Conservation (phyloP, 176 grass and related monocot species). For the Triticum urartu region DNA sequence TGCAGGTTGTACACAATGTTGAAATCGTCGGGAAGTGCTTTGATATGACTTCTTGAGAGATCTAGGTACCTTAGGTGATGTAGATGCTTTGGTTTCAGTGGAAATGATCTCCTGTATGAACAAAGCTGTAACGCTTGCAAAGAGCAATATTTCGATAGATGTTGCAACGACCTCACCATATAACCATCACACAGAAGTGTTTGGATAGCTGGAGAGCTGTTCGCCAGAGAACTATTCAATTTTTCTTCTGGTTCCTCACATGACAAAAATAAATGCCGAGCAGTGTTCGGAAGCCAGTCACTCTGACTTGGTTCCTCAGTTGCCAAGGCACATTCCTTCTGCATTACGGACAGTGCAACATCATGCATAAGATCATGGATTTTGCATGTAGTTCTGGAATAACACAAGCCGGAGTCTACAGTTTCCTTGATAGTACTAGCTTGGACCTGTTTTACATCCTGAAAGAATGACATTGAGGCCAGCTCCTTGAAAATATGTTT, state of each 20-base stretch:
- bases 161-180: background rate
- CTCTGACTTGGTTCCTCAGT: background rate
- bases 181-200: background rate
- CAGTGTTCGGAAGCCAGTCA: background rate
- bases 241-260: background rate
- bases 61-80: too few species aligned
- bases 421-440: background rate
- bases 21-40: too few species aligned
- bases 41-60: too few species aligned
- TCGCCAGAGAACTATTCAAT: background rate
- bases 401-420: accelerated
- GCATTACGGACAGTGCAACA: background rate
- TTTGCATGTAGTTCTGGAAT: background rate
- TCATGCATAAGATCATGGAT: slow-evolving; percentile 10
- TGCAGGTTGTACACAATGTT: too few species aligned
- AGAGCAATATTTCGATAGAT: background rate
- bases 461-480: background rate
- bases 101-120: too few species aligned
- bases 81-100: too few species aligned
- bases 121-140: background rate
- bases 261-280: background rate
- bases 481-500: background rate
- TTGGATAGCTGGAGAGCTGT: background rate
- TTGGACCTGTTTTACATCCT: background rate
- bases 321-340: background rate